These are phyloP conservation scores for Arachis monticola DNA, from an alignment of 331 rosid genomes.

Conservation along the genomic window DNA sequence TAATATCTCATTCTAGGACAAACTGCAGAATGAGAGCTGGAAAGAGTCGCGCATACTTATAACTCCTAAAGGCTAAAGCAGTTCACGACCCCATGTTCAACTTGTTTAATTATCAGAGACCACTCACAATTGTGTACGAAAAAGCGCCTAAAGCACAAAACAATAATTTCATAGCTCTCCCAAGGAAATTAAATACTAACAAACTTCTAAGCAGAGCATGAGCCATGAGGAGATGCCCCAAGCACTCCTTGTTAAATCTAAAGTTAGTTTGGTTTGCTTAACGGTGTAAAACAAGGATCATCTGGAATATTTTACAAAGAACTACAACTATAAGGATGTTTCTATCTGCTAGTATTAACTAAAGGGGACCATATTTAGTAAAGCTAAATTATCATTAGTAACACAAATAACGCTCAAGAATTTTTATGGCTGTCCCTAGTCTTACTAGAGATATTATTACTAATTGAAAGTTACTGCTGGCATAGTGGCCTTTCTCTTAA, in stretches of 20 bases:
- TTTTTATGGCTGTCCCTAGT: neutral
- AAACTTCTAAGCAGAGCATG: no score
- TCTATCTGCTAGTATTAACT: no score
- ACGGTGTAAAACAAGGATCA: neutral
- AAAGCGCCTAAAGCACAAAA: slow-evolving; percentile 32
- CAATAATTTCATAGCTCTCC: slow-evolving; percentile 19
- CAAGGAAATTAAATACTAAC: neutral
- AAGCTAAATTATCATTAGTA: neutral
- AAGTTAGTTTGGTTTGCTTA: neutral
- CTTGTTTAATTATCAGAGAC: neutral
- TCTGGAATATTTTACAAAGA: neutral
- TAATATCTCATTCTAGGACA: neutral
- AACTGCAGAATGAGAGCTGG: slow-evolving; percentile 9
- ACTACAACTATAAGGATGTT: neutral
- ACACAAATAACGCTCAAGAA: no score
- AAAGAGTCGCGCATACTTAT: slow-evolving; percentile 10
- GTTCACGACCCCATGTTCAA: slow-evolving; percentile 38
- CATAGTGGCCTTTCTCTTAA: neutral
- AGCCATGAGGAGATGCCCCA: neutral
- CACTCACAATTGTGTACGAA: slow-evolving; percentile 18
- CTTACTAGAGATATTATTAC: neutral
- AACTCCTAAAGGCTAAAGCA: slow-evolving; percentile 26
- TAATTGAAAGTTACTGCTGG: neutral
- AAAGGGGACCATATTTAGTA: no score
- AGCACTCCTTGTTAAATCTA: neutral